A percentile compares a stretch with the other conserved stretches of the same genome.
phyloP scores from a whole-genome alignment of 2,329 filamentous ascomycete genomes.

The Colletotrichum nymphaeae region DNA sequence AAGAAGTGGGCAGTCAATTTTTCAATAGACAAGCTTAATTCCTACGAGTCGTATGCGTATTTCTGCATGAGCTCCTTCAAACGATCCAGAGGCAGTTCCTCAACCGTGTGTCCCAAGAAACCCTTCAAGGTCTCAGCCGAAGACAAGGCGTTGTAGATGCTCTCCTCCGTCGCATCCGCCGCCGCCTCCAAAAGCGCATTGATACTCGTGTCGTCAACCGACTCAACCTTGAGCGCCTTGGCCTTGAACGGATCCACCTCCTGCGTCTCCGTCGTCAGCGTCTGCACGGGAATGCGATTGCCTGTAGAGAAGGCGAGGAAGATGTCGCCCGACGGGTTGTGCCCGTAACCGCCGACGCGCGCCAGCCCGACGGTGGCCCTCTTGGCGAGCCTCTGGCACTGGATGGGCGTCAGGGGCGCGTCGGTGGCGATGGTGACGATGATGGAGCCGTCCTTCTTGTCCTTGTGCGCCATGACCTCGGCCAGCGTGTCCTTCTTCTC shows the following conservation, averaged over 20 bases:
- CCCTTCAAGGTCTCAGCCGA: slow-evolving; percentile 71
- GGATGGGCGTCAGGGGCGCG: slow-evolving; percentile 67
- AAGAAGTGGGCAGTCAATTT: not conserved
- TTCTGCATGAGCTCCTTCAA: slow-evolving; percentile 59
- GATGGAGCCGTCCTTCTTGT: slow-evolving; percentile 70
- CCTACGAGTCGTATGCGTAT: slow-evolving; percentile 42
- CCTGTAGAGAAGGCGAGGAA: slow-evolving; percentile 76
- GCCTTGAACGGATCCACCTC: slow-evolving; percentile 56
- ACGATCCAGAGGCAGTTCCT: slow-evolving; percentile 60
- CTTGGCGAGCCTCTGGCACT: slow-evolving; percentile 68
- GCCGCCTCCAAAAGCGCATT: slow-evolving; percentile 71
- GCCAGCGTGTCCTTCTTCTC: slow-evolving; percentile 45
- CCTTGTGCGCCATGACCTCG: slow-evolving; percentile 46
- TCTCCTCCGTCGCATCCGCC: slow-evolving; percentile 73
- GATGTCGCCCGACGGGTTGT: slow-evolving; percentile 73
- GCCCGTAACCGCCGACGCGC: slow-evolving; percentile 70
- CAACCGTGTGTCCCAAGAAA: slow-evolving; percentile 58
- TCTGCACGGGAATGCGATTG: slow-evolving; percentile 60
- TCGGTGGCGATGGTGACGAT: slow-evolving; percentile 71
- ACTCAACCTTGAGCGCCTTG: slow-evolving; percentile 50
- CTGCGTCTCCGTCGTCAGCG: slow-evolving; percentile 40
- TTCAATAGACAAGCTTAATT: too few relatives aligned
- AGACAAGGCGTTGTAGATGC: slow-evolving; percentile 72
- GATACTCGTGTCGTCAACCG: slow-evolving; percentile 69
- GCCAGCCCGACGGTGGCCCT: slow-evolving; percentile 71